These are phyloP conservation scores for Poteriospumella lacustris DNA, from an alignment of 108 stramenopile genomes.

Conservation along the genomic window DNA sequence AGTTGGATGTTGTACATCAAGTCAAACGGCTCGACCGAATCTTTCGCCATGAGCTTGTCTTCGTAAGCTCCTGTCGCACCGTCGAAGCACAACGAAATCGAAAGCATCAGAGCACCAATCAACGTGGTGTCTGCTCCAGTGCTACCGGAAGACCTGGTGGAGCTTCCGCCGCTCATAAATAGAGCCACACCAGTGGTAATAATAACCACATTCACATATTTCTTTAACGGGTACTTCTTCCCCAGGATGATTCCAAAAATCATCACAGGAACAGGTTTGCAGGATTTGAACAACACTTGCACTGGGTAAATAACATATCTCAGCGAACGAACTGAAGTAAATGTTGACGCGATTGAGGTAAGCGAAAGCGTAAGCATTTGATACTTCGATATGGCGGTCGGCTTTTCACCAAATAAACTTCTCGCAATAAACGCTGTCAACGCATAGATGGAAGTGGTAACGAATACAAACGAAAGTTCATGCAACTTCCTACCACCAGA, in stretches of 20 bases:
- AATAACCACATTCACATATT: slow-evolving; percentile 84
- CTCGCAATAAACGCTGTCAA: slow-evolving; percentile 53
- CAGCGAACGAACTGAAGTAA: slow-evolving; percentile 81
- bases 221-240: slow-evolving; percentile 77
- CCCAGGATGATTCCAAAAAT: slow-evolving; percentile 91
- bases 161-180: slow-evolving; percentile 84
- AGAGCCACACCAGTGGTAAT: slow-evolving; percentile 86
- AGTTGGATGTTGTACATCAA: slow-evolving; percentile 98
- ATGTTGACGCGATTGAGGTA: slow-evolving; percentile 91
- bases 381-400: slow-evolving; percentile 70
- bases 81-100: slow-evolving; percentile 90
- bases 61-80: slow-evolving; percentile 98
- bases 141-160: not conserved
- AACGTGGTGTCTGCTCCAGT: slow-evolving; percentile 33
- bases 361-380: slow-evolving; percentile 59
- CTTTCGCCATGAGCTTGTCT: slow-evolving; percentile 94
- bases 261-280: slow-evolving; percentile 98
- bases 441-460: slow-evolving; percentile 82
- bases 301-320: slow-evolving; percentile 86
- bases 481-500: slow-evolving; percentile 79
- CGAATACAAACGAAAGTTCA: slow-evolving; percentile 87
- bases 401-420: slow-evolving; percentile 74
- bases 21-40: slow-evolving; percentile 92
- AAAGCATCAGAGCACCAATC: slow-evolving; percentile 79
- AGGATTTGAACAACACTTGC: slow-evolving; percentile 86